phyloP scores from a whole-genome alignment of 148 eudicot species.

The Suaeda aralocaspica region DNA sequence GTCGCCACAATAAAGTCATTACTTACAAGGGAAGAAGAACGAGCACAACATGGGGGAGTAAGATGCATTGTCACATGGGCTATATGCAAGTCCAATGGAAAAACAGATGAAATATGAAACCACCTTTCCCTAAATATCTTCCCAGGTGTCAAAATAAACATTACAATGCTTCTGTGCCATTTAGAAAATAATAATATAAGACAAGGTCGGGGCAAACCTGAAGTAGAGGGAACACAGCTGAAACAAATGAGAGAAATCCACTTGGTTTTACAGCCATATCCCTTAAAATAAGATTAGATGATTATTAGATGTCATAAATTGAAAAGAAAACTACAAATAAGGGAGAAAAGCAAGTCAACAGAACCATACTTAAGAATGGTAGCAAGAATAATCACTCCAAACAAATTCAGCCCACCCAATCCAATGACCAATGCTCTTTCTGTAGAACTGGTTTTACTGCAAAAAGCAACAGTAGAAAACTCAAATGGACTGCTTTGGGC shows the following conservation, averaged over 20 bases:
- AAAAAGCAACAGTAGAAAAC: slow-evolving; percentile 22
- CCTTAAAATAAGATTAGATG: slow-evolving; percentile 38
- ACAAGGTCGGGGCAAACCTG: slow-evolving; percentile 53
- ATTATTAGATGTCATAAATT: slow-evolving; percentile 26
- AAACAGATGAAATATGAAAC: neutral
- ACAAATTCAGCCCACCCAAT: slow-evolving; percentile 80
- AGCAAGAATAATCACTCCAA: slow-evolving; percentile 80
- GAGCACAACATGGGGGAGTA: neutral
- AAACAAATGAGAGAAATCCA: slow-evolving; percentile 73
- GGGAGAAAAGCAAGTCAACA: slow-evolving; percentile 14
- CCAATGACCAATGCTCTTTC: slow-evolving; percentile 92
- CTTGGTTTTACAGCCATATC: slow-evolving; percentile 48
- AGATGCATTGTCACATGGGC: neutral
- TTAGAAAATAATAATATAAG: neutral
- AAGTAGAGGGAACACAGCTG: slow-evolving; percentile 73
- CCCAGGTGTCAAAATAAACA: neutral
- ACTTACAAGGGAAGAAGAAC: neutral
- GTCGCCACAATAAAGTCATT: neutral
- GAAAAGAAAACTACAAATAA: neutral
- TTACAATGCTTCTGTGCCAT: neutral
- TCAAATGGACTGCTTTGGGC: neutral
- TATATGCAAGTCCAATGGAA: neutral
- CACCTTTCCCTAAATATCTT: neutral
- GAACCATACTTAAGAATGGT: slow-evolving; percentile 71
- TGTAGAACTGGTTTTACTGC: slow-evolving; percentile 71